phyloP scores from a whole-genome alignment of 495 filamentous ascomycete genomes.

The Penicillium lividum region DNA sequence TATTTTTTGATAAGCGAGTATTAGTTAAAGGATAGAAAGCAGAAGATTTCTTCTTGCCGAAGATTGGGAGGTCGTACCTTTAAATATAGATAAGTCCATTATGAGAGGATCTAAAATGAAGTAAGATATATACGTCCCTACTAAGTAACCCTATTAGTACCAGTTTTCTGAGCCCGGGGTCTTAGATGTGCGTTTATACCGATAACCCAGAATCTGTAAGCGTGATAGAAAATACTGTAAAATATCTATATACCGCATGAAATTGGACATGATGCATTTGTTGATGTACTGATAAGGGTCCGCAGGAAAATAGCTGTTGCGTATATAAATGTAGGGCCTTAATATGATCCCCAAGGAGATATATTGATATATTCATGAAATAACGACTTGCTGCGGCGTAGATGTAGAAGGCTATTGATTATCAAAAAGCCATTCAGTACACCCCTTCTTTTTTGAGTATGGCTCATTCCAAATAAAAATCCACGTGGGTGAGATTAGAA shows the following conservation, averaged over 20 bases:
- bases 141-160: neutral
- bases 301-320: neutral
- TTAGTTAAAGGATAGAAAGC: too few species aligned
- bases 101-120: neutral
- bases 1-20: neutral
- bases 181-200: neutral
- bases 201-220: neutral
- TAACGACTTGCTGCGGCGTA: neutral
- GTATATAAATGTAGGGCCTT: neutral
- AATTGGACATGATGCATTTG: neutral
- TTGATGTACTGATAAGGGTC: neutral
- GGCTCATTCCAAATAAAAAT: neutral
- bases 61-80: neutral
- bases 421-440: neutral
- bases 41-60: too few species aligned
- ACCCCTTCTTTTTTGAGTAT: neutral
- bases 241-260: neutral
- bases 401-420: neutral
- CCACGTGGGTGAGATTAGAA: neutral
- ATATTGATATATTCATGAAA: neutral
- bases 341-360: neutral
- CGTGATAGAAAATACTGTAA: neutral
- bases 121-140: neutral
- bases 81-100: neutral
- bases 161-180: neutral